Evolutionary conservation across 2,329 filamentous ascomycete species (phyloP), one percentile per base, ranked within the genome.

Genomic region (Amauroascus verrucosus): DNA sequence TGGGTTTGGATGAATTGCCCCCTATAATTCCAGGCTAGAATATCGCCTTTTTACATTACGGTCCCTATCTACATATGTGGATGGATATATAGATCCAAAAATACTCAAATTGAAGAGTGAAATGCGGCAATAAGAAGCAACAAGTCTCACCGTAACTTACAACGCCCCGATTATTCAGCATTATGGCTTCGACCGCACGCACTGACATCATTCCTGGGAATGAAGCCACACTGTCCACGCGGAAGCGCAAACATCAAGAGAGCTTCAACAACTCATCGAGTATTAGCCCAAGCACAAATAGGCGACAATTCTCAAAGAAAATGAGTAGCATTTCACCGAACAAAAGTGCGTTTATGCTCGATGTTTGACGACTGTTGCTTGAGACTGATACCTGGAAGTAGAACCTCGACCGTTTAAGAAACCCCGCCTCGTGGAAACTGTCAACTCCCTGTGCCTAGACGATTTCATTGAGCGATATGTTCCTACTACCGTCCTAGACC

Each of bases 401-500:
- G 50, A 16, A 20, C 35, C 16, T 48, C 51, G 35, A n/a, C 18
- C n/a, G n/a, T 3, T 28, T 1, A 48, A 20, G 16, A 41, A 48
- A 24, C 33, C 35, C 16, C 24, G 51, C 18, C 49, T 74, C 50
- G 67, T 76, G 32, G 70, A 74, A 55, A 63, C 62, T 35, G 67
- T 71, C 54, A 76, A 76, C 57, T 58, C 65, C 18, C 61, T 75
- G 26, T 55, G 64, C 16, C 59, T 69, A 13, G 46, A 61, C 3
- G 60, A 70, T n/a, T 76, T 76, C 60, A 62, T 67, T 14, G 57
- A 59, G 8, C 53, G 57, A 51, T 71, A 70, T 54, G 58, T 72
- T 24, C 59, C 64, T 13, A 20, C 52, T 3, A 40, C 51, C n/a
- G 51, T 54, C 35, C 53, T 52, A 37, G 44, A 57, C 18, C 33